phyloP scores from a whole-genome alignment of 2,329 filamentous ascomycete genomes.

The Tothia fuscella region DNA sequence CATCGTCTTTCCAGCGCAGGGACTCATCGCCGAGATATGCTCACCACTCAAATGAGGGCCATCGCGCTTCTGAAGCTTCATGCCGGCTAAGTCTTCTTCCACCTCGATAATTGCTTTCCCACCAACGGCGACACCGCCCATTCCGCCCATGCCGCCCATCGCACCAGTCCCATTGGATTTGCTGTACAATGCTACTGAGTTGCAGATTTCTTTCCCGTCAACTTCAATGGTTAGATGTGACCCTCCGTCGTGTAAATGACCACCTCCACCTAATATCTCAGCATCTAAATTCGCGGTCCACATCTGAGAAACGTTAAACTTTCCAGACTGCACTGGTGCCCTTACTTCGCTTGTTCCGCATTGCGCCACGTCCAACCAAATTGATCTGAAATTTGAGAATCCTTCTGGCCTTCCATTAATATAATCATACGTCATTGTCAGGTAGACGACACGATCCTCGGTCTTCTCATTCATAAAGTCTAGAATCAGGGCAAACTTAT shows the following conservation, averaged over 20 bases:
- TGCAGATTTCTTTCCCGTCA: constrained; percentile 3
- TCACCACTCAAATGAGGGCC: not conserved
- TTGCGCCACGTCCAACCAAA: constrained; percentile 7
- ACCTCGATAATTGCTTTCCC: not conserved
- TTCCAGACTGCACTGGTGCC: not conserved
- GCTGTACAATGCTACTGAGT: constrained; percentile 1
- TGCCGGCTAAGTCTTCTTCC: not conserved
- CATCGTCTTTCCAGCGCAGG: not conserved
- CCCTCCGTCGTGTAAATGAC: constrained; percentile 8
- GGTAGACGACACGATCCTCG: constrained; percentile 4
- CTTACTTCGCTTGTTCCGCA: constrained; percentile 7
- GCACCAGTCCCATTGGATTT: not conserved
- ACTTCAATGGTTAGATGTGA: not conserved
- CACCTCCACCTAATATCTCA: constrained; percentile 4
- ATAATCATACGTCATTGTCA: constrained; percentile 6
- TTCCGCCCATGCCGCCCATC: not conserved
- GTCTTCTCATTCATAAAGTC: constrained; percentile 9
- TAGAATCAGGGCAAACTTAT: constrained; percentile 7
- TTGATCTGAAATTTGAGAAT: not conserved
- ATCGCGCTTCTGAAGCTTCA: not conserved
- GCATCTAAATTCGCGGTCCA: constrained; percentile 8
- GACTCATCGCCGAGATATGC: constrained; percentile 2
- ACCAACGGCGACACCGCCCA: not conserved
- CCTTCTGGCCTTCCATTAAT: not conserved
- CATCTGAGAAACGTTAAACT: constrained; percentile 2